A percentile compares a stretch with the other conserved stretches of the same genome.
These are phyloP conservation scores for Hippophae tibetana DNA, from an alignment of 306 rosid species.

Conservation along the genomic window DNA sequence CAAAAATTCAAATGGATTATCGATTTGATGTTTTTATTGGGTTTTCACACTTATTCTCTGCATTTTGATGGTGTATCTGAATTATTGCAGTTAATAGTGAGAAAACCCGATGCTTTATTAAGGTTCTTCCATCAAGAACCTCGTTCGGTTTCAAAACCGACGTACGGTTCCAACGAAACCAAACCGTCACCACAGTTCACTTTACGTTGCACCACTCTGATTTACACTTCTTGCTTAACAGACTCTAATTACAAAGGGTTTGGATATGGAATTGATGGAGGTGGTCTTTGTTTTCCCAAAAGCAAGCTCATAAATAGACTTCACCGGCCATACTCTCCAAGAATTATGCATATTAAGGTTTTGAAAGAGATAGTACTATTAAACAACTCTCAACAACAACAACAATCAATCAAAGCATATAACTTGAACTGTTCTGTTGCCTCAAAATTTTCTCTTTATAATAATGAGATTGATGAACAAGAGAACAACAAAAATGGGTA, in stretches of 20 bases:
- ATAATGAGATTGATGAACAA: conserved; percentile 1
- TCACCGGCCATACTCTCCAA: conserved; percentile 4
- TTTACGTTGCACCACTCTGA: no score
- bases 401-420: neutral
- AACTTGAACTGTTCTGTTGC: conserved; percentile 19
- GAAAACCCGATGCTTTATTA: no score
- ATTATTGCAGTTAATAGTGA: no score
- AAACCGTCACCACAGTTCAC: no score
- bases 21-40: no score
- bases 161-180: no score
- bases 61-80: no score
- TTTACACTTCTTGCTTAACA: no score
- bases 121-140: no score
- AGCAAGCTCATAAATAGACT: conserved; percentile 17
- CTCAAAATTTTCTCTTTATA: conserved; percentile 2
- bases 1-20: no score
- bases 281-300: conserved; percentile 26
- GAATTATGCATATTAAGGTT: conserved; percentile 19
- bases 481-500: conserved; percentile 8
- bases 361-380: conserved; percentile 5
- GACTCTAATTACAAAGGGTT: conserved; percentile 22
- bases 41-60: no score
- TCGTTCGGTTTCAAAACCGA: no score
- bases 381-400: neutral
- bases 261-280: conserved; percentile 26